These are phyloP conservation scores for Withania somnifera DNA, from an alignment of 305 asterid genomes.

Conservation along the genomic window DNA sequence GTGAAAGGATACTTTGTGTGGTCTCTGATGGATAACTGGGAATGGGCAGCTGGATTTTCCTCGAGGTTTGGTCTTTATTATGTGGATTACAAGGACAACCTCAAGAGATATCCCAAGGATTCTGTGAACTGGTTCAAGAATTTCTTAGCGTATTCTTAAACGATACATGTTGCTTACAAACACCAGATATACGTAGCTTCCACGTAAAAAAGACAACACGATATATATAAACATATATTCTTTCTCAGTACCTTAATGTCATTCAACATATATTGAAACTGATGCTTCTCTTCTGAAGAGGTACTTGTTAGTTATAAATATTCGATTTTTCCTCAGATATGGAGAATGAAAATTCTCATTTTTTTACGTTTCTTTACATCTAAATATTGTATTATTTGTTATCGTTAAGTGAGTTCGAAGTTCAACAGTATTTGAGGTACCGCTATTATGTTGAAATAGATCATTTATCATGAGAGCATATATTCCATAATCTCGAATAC, in stretches of 20 bases:
- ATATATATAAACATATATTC: not conserved
- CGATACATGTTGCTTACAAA: not conserved
- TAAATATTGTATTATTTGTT: too few species aligned
- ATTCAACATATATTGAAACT: too few species aligned
- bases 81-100: conserved; percentile 63
- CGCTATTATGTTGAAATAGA: too few species aligned
- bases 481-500: too few species aligned
- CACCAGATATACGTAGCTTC: not conserved
- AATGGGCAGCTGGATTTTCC: conserved; percentile 72
- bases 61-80: conserved; percentile 75
- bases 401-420: too few species aligned
- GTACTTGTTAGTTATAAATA: too few species aligned
- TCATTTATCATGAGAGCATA: too few species aligned
- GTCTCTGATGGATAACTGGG: conserved; percentile 93
- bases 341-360: too few species aligned
- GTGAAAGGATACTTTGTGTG: conserved; percentile 80
- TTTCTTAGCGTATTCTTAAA: conserved; percentile 24
- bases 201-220: not conserved
- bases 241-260: not conserved
- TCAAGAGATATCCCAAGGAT: conserved; percentile 72
- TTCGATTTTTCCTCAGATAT: too few species aligned
- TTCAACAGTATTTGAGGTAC: too few species aligned
- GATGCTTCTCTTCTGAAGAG: too few species aligned
- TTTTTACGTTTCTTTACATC: too few species aligned
- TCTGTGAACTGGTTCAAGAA: conserved; percentile 79